Conservation (phyloP, 2,329 filamentous ascomycete genomes). For the Cladosporium colombiae region DNA sequence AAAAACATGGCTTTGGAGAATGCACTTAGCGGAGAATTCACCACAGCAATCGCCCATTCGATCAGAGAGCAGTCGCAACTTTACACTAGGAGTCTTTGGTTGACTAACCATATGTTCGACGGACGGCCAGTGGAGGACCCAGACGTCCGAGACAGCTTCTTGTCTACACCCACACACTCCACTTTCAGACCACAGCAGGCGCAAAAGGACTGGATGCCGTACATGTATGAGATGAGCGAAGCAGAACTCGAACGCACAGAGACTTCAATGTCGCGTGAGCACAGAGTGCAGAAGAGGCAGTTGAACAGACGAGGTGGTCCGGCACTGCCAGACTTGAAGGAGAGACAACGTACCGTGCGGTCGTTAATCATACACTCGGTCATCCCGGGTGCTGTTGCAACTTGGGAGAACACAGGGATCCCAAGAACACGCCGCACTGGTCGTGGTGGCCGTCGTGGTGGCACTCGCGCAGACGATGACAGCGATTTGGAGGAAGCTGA, state of each 20-base stretch:
- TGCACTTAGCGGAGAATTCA: slow-evolving; percentile 90
- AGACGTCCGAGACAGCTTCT: slow-evolving; percentile 80
- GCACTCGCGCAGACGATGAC: slow-evolving; percentile 56
- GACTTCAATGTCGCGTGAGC: slow-evolving; percentile 88
- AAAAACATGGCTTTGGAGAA: slow-evolving; percentile 85
- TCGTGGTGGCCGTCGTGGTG: slow-evolving; percentile 55
- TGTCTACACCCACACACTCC: slow-evolving; percentile 77
- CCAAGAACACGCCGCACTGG: slow-evolving; percentile 63
- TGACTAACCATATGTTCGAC: slow-evolving; percentile 91
- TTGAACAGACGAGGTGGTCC: slow-evolving; percentile 92
- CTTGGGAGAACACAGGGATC: slow-evolving; percentile 80
- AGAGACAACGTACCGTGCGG: slow-evolving; percentile 87
- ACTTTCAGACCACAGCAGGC: slow-evolving; percentile 90
- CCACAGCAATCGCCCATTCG: slow-evolving; percentile 94
- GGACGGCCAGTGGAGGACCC: slow-evolving; percentile 89
- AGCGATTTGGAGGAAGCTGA: slow-evolving; percentile 90
- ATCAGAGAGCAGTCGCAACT: slow-evolving; percentile 95
- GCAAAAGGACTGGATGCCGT: slow-evolving; percentile 91
- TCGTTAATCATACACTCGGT: slow-evolving; percentile 91
- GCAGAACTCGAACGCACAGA: slow-evolving; percentile 87
- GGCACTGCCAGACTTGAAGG: slow-evolving; percentile 91
- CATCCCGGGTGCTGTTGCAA: slow-evolving; percentile 79
- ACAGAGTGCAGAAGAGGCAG: slow-evolving; percentile 90
- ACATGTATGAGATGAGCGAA: slow-evolving; percentile 91
- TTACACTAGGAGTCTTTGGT: slow-evolving; percentile 90